phyloP scores from a whole-genome alignment of 495 filamentous ascomycete species.

The Bathelium albidoporum region DNA sequence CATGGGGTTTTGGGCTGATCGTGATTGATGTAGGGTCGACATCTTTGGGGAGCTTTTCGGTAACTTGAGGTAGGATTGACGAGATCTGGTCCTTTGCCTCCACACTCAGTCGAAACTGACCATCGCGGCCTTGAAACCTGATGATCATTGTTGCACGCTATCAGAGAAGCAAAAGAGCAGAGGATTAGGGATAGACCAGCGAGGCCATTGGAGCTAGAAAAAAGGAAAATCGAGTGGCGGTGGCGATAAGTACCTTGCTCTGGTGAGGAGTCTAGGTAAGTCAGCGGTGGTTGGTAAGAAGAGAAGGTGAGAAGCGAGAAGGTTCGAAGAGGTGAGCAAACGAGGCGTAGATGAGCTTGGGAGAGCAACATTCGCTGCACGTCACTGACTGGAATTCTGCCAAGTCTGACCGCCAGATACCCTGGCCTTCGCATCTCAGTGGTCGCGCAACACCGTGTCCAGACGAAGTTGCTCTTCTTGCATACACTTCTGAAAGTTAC shows the following conservation, averaged over 20 bases:
- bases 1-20: conserved; percentile 69
- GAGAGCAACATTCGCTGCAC: not conserved
- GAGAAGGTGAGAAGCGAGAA: not conserved
- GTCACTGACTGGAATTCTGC: not conserved
- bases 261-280: not conserved
- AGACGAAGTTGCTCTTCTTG: too few relatives aligned
- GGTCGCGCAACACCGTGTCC: conserved; percentile 1
- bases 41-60: conserved; percentile 55
- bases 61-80: conserved; percentile 45
- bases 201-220: not conserved
- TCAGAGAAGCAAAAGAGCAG: not conserved
- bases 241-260: not conserved
- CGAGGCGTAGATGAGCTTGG: not conserved
- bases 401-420: not conserved
- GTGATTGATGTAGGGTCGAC: conserved; percentile 64
- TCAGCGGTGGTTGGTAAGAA: not conserved
- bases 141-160: conserved; percentile 46
- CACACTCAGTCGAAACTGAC: conserved; percentile 56
- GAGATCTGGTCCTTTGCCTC: conserved; percentile 42
- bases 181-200: not conserved
- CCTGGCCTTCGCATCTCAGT: not conserved
- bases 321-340: not conserved
- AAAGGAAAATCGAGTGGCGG: not conserved
- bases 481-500: too few relatives aligned
- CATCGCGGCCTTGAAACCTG: conserved; percentile 58